Evolutionary conservation across 306 rosid species (phyloP), one percentile per base, ranked within the genome.

Genomic region (Fragaria ananassa): DNA sequence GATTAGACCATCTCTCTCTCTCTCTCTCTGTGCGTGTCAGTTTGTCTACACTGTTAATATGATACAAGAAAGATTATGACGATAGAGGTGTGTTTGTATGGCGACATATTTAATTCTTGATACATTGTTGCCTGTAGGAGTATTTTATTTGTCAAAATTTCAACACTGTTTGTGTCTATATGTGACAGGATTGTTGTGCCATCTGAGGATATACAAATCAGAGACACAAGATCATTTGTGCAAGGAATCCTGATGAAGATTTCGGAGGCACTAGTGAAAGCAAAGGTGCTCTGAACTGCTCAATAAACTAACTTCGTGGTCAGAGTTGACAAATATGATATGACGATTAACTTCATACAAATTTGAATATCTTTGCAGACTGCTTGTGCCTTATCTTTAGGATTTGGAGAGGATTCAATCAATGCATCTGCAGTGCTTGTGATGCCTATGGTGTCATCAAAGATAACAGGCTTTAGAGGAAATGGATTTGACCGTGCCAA

Each of bases 371-470:
- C 70, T 51, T 80, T 89, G 87, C 89, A 92, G 98, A 71, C 80
- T 71, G 85, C 91, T 19, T 92, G 88, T 76, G 94, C 93, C 66
- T 76, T 90, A 53, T 82, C 92, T 61, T 80, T 95, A 21, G 97
- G 99, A 72, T 74, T 91, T 68, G 99, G 99, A 78, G 99, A 95
- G 85, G 93, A 92, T 82, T 86, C 99, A 51, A 90, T 95, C 18
- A 82, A 83, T 75, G 93, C 99, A 72, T 95, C 99, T 34, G 91
- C 97, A 50, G 90, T 90, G 71, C 85, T 95, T 67, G 97, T 88
- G 87, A 95, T 95, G 99, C 99, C 99, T 11, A 95, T 95, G 97
- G 87, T 92, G 86, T 95, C 99, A 60, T 95, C 99, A 5, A 95
- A 86, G 85, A 85, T 95, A 80, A 95, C 92, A 4, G 99, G 99